Conservation (phyloP, 257 asterid species). For the Knoxia roxburghii region DNA sequence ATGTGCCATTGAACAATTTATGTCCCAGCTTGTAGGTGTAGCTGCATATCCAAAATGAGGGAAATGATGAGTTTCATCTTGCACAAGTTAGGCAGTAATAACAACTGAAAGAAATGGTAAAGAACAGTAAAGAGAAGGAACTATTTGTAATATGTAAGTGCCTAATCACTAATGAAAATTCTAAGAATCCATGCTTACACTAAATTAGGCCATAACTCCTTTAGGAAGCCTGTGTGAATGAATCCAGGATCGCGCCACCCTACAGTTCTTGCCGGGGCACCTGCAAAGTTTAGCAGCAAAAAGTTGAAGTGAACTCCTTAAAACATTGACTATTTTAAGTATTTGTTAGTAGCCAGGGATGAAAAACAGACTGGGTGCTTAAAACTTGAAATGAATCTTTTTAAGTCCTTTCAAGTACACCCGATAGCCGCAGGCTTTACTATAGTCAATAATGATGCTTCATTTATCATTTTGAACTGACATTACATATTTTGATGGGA, state of each 20-base stretch:
- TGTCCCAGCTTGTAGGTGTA: constrained; percentile 91
- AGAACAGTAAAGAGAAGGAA: neutral
- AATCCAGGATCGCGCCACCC: constrained; percentile 73
- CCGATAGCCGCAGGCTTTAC: neutral
- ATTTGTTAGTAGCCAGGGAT: neutral
- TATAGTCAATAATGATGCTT: no score
- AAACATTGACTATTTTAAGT: neutral
- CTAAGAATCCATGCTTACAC: constrained; percentile 26
- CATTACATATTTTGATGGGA: no score
- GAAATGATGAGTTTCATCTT: neutral
- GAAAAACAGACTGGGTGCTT: neutral
- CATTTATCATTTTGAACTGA: no score
- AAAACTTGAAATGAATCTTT: no score
- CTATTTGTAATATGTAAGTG: no score
- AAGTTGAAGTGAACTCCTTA: neutral
- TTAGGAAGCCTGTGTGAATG: constrained; percentile 47
- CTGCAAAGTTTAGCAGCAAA: constrained; percentile 30
- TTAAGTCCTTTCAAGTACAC: neutral
- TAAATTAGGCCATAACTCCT: constrained; percentile 54
- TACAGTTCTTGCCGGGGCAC: constrained; percentile 66
- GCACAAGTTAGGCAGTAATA: neutral
- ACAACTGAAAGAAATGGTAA: neutral
- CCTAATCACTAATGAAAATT: neutral
- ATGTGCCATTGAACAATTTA: constrained; percentile 49
- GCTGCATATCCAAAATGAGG: constrained; percentile 33